Conservation (phyloP, 2,329 filamentous ascomycete genomes). For the Apiospora saccharicola region DNA sequence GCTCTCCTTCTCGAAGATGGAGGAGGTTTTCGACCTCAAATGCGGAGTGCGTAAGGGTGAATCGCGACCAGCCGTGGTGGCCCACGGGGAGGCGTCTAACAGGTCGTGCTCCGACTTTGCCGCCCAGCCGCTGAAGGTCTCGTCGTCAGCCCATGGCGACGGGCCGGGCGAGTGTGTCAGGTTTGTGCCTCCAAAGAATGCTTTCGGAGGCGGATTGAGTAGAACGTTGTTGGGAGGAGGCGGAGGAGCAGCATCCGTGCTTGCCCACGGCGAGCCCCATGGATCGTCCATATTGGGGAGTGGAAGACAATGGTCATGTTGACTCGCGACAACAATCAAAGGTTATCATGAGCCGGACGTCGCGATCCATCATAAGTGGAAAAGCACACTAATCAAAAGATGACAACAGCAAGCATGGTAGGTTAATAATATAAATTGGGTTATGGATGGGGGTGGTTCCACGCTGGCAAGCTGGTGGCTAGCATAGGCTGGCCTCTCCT, state of each 20-base stretch:
- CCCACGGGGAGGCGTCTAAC: constrained; percentile 40
- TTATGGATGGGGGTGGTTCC: constrained; percentile 14
- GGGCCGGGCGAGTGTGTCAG: constrained; percentile 40
- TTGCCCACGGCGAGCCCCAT: constrained; percentile 68
- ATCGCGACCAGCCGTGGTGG: constrained; percentile 40
- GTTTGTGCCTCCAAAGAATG: constrained; percentile 43
- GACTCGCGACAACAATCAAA: constrained; percentile 29
- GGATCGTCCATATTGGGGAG: constrained; percentile 64
- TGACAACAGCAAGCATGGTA: constrained; percentile 9
- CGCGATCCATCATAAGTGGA: constrained; percentile 11
- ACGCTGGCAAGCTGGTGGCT: neutral
- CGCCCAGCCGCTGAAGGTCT: constrained; percentile 49
- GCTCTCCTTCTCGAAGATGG: constrained; percentile 44
- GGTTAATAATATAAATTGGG: neutral
- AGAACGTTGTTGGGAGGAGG: constrained; percentile 42
- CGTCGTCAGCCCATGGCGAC: constrained; percentile 53
- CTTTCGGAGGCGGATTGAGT: constrained; percentile 51
- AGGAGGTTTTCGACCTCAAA: constrained; percentile 40
- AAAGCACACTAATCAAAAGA: constrained; percentile 6
- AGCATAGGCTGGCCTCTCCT: neutral
- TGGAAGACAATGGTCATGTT: constrained; percentile 39
- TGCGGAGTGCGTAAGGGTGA: constrained; percentile 39
- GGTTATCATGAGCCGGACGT: constrained; percentile 11
- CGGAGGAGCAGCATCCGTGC: constrained; percentile 46
- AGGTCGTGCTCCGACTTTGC: constrained; percentile 38